A percentile compares a stretch with the other conserved stretches of the same genome.
Evolutionary conservation across 2,329 filamentous ascomycete genomes (phyloP).

Genomic region (Fusarium begoniae): DNA sequence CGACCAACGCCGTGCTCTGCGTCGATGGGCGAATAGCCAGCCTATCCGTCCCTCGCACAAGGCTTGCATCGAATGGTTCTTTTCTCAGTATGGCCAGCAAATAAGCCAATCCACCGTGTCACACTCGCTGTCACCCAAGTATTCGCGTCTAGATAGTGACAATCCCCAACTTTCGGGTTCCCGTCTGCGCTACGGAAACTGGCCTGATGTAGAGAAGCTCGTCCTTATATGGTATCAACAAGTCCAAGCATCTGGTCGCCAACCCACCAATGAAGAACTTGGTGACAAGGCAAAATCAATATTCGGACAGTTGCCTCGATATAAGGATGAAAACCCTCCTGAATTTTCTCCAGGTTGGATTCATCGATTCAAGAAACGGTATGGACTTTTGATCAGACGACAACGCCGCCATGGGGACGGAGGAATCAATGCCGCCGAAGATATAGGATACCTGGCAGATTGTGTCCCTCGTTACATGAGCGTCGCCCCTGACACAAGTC

Average conservation of each 20-base stretch:
- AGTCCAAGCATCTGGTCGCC: constrained; percentile 61
- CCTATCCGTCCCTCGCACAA: constrained; percentile 67
- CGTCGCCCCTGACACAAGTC: constrained; percentile 66
- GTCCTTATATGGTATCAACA: constrained; percentile 65
- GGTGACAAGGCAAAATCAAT: constrained; percentile 70
- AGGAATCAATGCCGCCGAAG: constrained; percentile 59
- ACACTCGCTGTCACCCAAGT: constrained; percentile 69
- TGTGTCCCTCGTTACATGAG: constrained; percentile 68
- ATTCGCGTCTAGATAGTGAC: constrained; percentile 68
- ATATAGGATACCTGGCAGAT: constrained; percentile 69
- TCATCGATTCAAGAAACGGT: constrained; percentile 71
- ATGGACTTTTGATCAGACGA: constrained; percentile 65
- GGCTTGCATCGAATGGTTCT: constrained; percentile 72
- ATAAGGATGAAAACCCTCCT: constrained; percentile 67
- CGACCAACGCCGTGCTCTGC: constrained; percentile 68
- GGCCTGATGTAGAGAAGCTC: constrained; percentile 70
- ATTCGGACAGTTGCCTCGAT: constrained; percentile 66
- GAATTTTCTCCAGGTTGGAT: constrained; percentile 73
- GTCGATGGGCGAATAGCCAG: constrained; percentile 67
- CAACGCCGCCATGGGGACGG: constrained; percentile 63
- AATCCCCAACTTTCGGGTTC: constrained; percentile 69
- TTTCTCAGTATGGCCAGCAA: constrained; percentile 64
- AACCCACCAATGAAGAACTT: constrained; percentile 70
- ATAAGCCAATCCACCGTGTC: constrained; percentile 72
- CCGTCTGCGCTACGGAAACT: constrained; percentile 69